Conservation (phyloP, 108 stramenopile genomes). For the Nannochloropsis gaditana region DNA sequence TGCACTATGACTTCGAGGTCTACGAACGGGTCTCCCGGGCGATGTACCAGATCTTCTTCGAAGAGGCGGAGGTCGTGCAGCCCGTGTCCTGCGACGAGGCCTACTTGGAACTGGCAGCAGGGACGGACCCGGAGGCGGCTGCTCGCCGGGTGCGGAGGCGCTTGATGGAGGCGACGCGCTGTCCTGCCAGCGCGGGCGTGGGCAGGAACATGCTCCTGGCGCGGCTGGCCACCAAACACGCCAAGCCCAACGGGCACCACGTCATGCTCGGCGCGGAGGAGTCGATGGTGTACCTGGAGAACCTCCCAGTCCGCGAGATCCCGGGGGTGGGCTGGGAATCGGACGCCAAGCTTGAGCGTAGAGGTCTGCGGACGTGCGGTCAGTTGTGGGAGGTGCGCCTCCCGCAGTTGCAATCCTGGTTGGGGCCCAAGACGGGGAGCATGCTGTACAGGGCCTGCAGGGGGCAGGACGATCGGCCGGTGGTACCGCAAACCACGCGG, state of each 20-base stretch:
- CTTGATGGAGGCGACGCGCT: slow-evolving; percentile 68
- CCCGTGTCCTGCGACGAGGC: slow-evolving; percentile 85
- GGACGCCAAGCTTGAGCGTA: slow-evolving; percentile 59
- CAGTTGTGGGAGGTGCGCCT: slow-evolving; percentile 74
- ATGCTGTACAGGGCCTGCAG: slow-evolving; percentile 66
- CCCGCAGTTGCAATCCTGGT: slow-evolving; percentile 55
- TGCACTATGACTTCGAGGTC: slow-evolving; percentile 79
- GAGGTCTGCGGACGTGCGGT: slow-evolving; percentile 60
- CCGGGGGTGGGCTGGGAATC: slow-evolving; percentile 76
- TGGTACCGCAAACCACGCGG: slow-evolving; percentile 60
- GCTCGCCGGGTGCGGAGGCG: slow-evolving; percentile 61
- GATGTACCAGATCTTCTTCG: slow-evolving; percentile 68
- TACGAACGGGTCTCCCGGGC: slow-evolving; percentile 70
- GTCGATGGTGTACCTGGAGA: slow-evolving; percentile 58
- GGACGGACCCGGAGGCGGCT: slow-evolving; percentile 43
- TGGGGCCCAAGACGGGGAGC: slow-evolving; percentile 65
- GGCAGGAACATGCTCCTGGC: slow-evolving; percentile 75
- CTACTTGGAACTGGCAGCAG: slow-evolving; percentile 64
- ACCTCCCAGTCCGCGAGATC: slow-evolving; percentile 66
- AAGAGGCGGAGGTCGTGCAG: slow-evolving; percentile 65
- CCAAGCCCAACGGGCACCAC: slow-evolving; percentile 73
- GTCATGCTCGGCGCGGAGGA: slow-evolving; percentile 56
- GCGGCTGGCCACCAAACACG: slow-evolving; percentile 75
- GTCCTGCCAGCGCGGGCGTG: slow-evolving; percentile 80
- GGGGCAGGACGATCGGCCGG: slow-evolving; percentile 73